Percentiles rank a stretch among this genome's conserved stretches.
These are phyloP conservation scores for Gossypium arboreum DNA, from an alignment of 345 rosid species.

Conservation along the genomic window DNA sequence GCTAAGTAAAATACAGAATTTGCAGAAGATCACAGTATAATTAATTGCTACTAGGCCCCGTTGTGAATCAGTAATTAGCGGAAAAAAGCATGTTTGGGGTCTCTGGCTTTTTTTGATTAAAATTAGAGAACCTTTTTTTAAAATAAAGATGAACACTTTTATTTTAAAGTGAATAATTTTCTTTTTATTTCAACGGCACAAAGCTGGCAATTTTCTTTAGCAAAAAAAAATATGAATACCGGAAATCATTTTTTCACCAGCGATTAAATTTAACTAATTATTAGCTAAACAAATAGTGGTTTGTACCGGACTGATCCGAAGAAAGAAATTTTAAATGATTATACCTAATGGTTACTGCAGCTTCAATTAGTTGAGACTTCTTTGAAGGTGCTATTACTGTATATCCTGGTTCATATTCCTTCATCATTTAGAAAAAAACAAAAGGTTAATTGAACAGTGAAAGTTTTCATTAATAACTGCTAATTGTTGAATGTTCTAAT, in stretches of 20 bases:
- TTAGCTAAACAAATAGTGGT: no score
- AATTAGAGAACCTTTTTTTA: neutral
- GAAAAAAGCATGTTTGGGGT: conserved; percentile 16
- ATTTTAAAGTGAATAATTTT: neutral
- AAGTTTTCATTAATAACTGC: neutral
- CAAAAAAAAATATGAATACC: neutral
- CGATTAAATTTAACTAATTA: no score
- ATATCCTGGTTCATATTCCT: conserved; percentile 80
- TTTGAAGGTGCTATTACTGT: conserved; percentile 34
- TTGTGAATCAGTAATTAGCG: conserved; percentile 18
- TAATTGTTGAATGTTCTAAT: neutral
- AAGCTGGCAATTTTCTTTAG: neutral
- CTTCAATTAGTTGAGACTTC: conserved; percentile 50
- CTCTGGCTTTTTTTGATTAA: neutral
- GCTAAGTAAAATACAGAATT: neutral
- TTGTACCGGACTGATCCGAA: no score
- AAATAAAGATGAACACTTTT: neutral
- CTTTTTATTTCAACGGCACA: neutral
- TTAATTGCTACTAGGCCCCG: neutral
- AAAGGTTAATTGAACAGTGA: neutral
- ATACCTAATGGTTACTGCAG: conserved; percentile 62
- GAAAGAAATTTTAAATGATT: neutral
- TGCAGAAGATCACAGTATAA: neutral
- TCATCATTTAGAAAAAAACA: conserved; percentile 10
- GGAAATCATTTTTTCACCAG: no score